Evolutionary conservation across 257 asterid genomes (phyloP).

Genomic region (Solanum ossicruentum): DNA sequence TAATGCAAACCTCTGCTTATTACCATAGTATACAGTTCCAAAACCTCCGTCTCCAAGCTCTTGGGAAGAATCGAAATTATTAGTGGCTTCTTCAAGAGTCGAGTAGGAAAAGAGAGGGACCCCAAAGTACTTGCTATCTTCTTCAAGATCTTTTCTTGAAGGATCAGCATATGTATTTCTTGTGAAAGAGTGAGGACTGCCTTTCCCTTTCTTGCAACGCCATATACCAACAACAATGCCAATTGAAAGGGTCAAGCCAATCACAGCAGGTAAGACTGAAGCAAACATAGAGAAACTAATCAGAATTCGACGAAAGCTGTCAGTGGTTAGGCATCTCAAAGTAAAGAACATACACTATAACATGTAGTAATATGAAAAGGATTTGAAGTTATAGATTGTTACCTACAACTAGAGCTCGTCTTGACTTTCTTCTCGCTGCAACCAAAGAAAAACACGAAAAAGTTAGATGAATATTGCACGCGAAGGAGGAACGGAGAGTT

Average conservation of each 20-base stretch:
- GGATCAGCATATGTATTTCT: not conserved
- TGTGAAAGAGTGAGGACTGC: not conserved
- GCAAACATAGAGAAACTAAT: not conserved
- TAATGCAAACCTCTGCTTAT: not conserved
- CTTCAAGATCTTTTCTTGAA: conserved; percentile 11
- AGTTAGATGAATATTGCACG: not conserved
- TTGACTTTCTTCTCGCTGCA: not conserved
- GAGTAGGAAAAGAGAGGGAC: conserved; percentile 24
- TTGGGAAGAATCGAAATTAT: conserved; percentile 20
- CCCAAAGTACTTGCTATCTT: conserved; percentile 16
- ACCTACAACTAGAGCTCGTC: not conserved
- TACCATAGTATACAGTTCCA: conserved; percentile 43
- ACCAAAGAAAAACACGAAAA: not conserved
- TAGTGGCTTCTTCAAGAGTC: conserved; percentile 37
- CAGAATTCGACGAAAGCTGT: not conserved
- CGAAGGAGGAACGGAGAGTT: not conserved
- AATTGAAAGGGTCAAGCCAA: not conserved
- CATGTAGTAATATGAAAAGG: not conserved
- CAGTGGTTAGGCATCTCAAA: not conserved
- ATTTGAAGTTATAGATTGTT: not conserved
- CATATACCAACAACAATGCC: not conserved
- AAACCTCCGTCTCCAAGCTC: conserved; percentile 56
- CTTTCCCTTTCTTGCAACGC: not conserved
- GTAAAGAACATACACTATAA: not conserved
- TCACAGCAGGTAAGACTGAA: not conserved